phyloP scores from a whole-genome alignment of 768 basidiomycete species.

The Dioszegia hungarica region DNA sequence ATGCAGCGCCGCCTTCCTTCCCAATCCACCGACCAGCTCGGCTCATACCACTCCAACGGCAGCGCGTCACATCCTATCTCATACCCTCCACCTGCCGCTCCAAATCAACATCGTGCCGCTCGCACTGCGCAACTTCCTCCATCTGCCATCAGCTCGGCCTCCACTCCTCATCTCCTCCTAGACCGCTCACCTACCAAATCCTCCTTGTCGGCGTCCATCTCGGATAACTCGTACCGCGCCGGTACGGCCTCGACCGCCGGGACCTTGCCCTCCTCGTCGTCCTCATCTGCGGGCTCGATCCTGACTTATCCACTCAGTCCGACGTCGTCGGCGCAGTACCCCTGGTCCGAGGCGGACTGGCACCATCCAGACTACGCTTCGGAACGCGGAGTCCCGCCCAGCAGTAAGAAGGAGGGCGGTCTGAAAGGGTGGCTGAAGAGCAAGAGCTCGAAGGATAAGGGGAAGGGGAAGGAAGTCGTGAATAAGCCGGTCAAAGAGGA shows the following conservation, averaged over 20 bases:
- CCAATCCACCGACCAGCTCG: background rate
- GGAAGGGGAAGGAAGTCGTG: background rate
- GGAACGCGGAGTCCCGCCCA: background rate
- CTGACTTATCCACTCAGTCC: background rate
- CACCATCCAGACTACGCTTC: background rate
- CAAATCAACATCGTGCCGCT: no score
- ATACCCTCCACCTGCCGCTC: no score
- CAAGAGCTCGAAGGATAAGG: background rate
- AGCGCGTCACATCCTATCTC: no score
- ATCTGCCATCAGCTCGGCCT: no score
- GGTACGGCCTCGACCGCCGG: background rate
- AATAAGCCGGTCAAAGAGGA: background rate
- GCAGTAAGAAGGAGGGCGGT: background rate
- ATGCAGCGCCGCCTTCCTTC: background rate
- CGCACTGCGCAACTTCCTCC: no score
- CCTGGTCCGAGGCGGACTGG: background rate
- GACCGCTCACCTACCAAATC: no score
- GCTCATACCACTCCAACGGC: background rate
- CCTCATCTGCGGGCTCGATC: background rate
- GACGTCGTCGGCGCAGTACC: background rate
- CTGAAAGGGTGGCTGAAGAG: constrained; percentile 3
- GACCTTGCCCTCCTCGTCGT: background rate
- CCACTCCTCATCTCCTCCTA: no score
- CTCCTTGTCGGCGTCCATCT: background rate
- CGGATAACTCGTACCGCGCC: background rate